Evolutionary conservation across 805 yeast species (phyloP).

Genomic region (Candida oleophila): DNA sequence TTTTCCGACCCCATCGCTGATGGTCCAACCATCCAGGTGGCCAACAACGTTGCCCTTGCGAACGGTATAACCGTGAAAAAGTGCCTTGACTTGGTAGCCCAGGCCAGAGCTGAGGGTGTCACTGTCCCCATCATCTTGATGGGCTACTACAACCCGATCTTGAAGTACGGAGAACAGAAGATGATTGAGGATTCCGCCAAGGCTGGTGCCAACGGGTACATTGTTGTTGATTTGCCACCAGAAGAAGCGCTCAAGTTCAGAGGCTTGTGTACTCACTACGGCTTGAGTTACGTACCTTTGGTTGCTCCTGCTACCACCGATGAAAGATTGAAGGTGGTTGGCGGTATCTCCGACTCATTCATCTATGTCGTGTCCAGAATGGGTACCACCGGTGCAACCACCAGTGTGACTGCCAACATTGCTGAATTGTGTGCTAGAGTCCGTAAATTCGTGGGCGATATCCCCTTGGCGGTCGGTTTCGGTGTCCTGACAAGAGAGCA

Average conservation of each 20-base stretch:
- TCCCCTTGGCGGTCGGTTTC: constrained; percentile 84
- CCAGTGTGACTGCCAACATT: constrained; percentile 61
- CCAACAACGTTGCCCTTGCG: constrained; percentile 77
- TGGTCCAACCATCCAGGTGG: constrained; percentile 93
- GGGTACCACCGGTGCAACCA: constrained; percentile 95
- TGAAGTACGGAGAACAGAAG: constrained; percentile 84
- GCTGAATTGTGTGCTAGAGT: constrained; percentile 72
- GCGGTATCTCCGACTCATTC: constrained; percentile 90
- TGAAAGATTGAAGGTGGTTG: constrained; percentile 74
- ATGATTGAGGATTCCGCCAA: constrained; percentile 73
- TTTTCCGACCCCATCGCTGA: constrained; percentile 99
- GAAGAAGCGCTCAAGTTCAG: constrained; percentile 93
- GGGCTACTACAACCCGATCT: constrained; percentile 97
- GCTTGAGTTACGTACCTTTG: constrained; percentile 83
- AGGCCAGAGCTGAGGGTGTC: constrained; percentile 82
- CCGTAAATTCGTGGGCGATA: constrained; percentile 63
- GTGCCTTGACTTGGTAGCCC: constrained; percentile 67
- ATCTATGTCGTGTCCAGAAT: constrained; percentile 95
- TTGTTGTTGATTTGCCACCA: constrained; percentile 95
- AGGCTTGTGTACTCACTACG: constrained; percentile 61
- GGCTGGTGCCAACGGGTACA: constrained; percentile 94
- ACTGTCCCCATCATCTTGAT: constrained; percentile 85
- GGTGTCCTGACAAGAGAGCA: constrained; percentile 96
- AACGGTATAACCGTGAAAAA: constrained; percentile 75
- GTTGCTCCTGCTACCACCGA: constrained; percentile 97